These are phyloP conservation scores for Pythium brachiatum DNA, from an alignment of 352 stramenopile species.

Conservation along the genomic window DNA sequence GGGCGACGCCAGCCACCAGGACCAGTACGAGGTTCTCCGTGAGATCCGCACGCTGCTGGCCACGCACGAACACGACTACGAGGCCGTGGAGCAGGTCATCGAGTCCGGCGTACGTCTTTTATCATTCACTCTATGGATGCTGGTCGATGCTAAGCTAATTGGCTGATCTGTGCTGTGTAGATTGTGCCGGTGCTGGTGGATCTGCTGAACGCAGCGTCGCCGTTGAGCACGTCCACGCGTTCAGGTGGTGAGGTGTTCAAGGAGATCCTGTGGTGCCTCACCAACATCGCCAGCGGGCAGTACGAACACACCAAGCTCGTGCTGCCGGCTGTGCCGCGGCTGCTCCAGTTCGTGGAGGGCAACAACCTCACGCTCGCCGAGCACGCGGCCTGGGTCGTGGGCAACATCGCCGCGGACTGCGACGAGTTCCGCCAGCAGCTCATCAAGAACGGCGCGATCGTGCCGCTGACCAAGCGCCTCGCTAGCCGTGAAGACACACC, in stretches of 20 bases:
- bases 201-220: slow-evolving; percentile 63
- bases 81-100: slow-evolving; percentile 68
- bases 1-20: slow-evolving; percentile 37
- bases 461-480: slow-evolving; percentile 51
- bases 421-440: slow-evolving; percentile 83
- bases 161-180: slow-evolving; percentile 21
- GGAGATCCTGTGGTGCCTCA: slow-evolving; percentile 82
- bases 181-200: slow-evolving; percentile 72
- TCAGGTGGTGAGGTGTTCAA: slow-evolving; percentile 69
- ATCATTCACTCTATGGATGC: too few species aligned
- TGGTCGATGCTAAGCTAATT: too few species aligned
- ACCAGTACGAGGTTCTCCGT: slow-evolving; percentile 66
- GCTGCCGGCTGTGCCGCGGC: slow-evolving; percentile 64
- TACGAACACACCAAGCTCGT: slow-evolving; percentile 84
- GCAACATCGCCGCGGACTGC: slow-evolving; percentile 85
- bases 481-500: slow-evolving; percentile 23
- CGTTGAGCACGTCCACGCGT: slow-evolving; percentile 57
- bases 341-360: slow-evolving; percentile 70
- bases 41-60: slow-evolving; percentile 65
- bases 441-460: slow-evolving; percentile 56
- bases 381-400: slow-evolving; percentile 76
- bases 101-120: slow-evolving; percentile 57
- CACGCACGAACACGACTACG: slow-evolving; percentile 63
- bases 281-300: slow-evolving; percentile 78
- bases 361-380: slow-evolving; percentile 60